Conservation (phyloP, 805 yeast genomes). For the Teunomyces barrocoloradensis region DNA sequence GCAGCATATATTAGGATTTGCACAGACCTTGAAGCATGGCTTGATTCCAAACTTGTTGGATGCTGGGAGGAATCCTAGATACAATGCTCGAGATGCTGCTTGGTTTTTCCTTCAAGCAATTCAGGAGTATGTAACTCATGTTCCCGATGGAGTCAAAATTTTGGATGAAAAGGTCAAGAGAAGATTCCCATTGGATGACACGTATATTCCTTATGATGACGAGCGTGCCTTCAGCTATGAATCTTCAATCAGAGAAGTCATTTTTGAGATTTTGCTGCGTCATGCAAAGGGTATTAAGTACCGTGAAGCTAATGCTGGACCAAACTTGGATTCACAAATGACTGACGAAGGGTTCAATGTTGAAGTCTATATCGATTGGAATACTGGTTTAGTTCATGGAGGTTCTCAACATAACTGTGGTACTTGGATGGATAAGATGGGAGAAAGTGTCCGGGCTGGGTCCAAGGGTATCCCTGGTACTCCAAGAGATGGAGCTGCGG, state of each 20-base stretch:
- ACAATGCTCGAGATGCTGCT: constrained; percentile 94
- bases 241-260: constrained; percentile 67
- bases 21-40: constrained; percentile 90
- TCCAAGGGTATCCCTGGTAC: constrained; percentile 95
- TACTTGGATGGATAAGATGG: constrained; percentile 99
- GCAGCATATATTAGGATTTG: constrained; percentile 80
- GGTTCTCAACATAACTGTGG: constrained; percentile 95
- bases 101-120: constrained; percentile 92
- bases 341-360: constrained; percentile 89
- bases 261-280: constrained; percentile 78
- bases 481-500: constrained; percentile 95
- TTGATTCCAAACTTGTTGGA: constrained; percentile 90
- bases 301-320: constrained; percentile 95
- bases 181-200: constrained; percentile 87
- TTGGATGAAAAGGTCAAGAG: constrained; percentile 72
- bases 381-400: constrained; percentile 82
- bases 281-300: constrained; percentile 87
- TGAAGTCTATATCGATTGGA: constrained; percentile 78
- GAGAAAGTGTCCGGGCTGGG: constrained; percentile 82
- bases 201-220: constrained; percentile 65
- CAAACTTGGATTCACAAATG: constrained; percentile 87
- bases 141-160: constrained; percentile 65
- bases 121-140: constrained; percentile 72
- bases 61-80: constrained; percentile 90
- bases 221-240: constrained; percentile 73